Base-by-base conservation (phyloP, 345 rosid genomes). In the Gynandropsis gynandra region DNA sequence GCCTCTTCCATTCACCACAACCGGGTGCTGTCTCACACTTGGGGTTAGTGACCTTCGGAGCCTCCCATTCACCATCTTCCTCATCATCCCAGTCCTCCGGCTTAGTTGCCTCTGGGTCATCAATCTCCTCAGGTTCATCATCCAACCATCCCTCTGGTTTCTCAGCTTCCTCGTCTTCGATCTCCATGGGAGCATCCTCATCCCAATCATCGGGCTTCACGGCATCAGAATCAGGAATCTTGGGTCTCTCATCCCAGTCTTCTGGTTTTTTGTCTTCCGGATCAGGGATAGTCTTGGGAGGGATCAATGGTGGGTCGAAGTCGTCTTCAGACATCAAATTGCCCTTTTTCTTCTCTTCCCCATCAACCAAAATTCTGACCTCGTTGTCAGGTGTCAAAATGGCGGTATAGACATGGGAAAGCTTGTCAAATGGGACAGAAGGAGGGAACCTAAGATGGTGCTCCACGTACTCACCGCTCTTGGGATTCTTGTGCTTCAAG, bases 81-180 rank as follows among this genome's bases (percentile, higher is more conserved):
- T 86, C 95, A 7, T 86, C 95, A 74, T 86, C 92, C 95, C 95
- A 82, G 63, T 86, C 95, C 59, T 86, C 92, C 6, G 95, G 95
- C 50, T 86, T 86, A 32, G 86, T 54, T 4, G 95, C 95, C 14
- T 86, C 95, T 2, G 92, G 92, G 62, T 86, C 95, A 18, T 86
- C 88, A 5, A 86, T 64, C 63, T 86, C 95, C 71, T 86, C 95
- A 51, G 95, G 86, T 70, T 86, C 92, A 43, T 86, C 92, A 47
- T 83, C 92, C 44, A 86, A 67, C 95, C 92, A 86, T 48, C 95
- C 95, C 63, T 83, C 86, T 2, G 95, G 95, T 77, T 86, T 83
- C 72, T 62, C 82, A 53, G 95, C 95, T 4, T 86, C 92, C 61
- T 66, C 82, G 54, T 86, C 95, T 63, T 48, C 80, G 37, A 86